Evolutionary conservation across 2,329 filamentous ascomycete genomes (phyloP).

Genomic region (Pseudocercospora macadamiae): DNA sequence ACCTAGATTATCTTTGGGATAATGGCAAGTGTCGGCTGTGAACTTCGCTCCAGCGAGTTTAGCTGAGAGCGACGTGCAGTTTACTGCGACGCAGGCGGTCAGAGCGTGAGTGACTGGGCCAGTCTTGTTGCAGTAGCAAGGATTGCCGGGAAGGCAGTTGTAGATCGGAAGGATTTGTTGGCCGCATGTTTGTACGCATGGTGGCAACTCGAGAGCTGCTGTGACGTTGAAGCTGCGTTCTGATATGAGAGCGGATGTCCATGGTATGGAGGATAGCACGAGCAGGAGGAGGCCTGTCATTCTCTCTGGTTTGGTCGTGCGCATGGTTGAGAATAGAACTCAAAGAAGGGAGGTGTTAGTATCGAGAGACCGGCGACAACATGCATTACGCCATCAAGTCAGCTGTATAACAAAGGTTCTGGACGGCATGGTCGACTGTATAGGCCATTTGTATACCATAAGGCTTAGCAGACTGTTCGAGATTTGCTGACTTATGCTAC

Average conservation of each 20-base stretch:
- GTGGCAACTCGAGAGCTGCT: background rate
- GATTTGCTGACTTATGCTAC: background rate
- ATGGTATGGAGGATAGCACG: background rate
- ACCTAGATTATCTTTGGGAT: background rate
- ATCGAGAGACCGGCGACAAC: background rate
- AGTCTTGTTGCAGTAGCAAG: slow-evolving; percentile 9
- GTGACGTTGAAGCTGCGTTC: background rate
- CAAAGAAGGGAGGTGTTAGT: background rate
- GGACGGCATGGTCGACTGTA: background rate
- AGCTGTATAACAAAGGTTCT: background rate
- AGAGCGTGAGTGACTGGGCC: background rate
- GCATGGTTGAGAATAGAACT: background rate
- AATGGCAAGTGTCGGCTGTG: background rate
- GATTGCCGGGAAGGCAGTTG: slow-evolving; percentile 1
- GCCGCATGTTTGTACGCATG: slow-evolving; percentile 5
- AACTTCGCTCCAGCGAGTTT: slow-evolving; percentile 8
- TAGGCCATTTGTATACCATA: background rate
- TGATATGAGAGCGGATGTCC: background rate
- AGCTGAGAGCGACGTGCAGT: slow-evolving; percentile 1
- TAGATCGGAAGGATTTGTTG: slow-evolving; percentile 4
- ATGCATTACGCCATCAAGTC: background rate
- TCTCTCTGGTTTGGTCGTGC: background rate
- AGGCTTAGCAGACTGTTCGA: background rate
- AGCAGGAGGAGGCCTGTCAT: background rate
- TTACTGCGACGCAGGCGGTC: background rate